A percentile compares a stretch with the other conserved stretches of the same genome.
These are phyloP conservation scores for Medicago lupulina DNA, from an alignment of 306 rosid species.

Conservation along the genomic window DNA sequence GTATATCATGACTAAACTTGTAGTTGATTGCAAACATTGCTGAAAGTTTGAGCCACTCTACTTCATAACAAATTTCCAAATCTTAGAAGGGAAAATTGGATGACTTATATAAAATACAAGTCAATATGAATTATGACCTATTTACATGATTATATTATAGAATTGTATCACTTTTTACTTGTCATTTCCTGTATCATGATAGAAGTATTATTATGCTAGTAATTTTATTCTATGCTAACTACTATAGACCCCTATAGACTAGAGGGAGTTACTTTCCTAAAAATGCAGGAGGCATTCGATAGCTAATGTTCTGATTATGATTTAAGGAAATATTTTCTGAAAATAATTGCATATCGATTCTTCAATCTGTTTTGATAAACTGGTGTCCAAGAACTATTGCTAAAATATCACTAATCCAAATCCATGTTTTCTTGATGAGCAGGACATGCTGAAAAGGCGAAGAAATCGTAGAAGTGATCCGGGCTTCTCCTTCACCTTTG, in stretches of 20 bases:
- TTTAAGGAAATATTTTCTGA: too few species aligned
- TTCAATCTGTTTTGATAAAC: neutral
- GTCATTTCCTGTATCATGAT: neutral
- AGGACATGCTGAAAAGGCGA: constrained; percentile 70
- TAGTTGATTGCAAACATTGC: neutral
- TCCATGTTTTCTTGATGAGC: constrained; percentile 15
- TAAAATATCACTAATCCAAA: constrained; percentile 1
- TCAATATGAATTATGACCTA: neutral
- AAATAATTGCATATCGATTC: too few species aligned
- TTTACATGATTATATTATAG: too few species aligned
- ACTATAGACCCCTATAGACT: too few species aligned
- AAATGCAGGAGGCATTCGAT: too few species aligned
- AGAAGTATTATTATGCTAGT: neutral
- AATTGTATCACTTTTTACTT: too few species aligned
- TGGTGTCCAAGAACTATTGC: neutral
- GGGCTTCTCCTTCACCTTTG: constrained; percentile 71
- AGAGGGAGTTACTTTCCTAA: too few species aligned
- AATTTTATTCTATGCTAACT: neutral
- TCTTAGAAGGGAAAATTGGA: neutral
- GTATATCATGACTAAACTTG: constrained; percentile 26
- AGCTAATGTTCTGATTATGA: too few species aligned
- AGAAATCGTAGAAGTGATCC: constrained; percentile 55
- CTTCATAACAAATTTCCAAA: neutral
- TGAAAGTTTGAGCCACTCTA: neutral
- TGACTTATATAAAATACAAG: neutral